phyloP scores from a whole-genome alignment of 768 basidiomycete genomes.

The Trametes sanguinea region DNA sequence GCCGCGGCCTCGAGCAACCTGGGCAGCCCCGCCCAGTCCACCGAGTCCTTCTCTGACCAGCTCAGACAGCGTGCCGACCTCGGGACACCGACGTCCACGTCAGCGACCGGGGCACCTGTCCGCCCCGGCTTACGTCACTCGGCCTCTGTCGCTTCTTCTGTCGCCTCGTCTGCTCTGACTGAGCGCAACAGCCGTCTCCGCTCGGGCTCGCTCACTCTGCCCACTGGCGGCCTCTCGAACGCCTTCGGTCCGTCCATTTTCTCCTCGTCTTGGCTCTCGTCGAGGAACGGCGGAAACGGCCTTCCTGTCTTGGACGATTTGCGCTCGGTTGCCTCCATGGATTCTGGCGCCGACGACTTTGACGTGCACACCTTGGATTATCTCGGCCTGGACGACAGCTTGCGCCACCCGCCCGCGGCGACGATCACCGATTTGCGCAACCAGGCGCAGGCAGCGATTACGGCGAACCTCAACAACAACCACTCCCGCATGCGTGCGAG shows the following conservation, averaged over 20 bases:
- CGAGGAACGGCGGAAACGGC: constrained; percentile 56
- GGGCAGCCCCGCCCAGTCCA: constrained; percentile 48
- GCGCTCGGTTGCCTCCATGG: constrained; percentile 76
- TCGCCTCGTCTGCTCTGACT: constrained; percentile 49
- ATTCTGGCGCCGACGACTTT: constrained; percentile 82
- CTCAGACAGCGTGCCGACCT: constrained; percentile 37
- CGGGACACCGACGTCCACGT: constrained; percentile 40
- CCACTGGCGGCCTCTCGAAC: constrained; percentile 69
- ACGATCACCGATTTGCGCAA: constrained; percentile 87
- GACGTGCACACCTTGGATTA: constrained; percentile 96
- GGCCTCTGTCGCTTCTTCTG: constrained; percentile 63
- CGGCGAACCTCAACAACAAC: constrained; percentile 71
- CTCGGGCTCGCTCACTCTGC: constrained; percentile 90
- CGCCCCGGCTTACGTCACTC: constrained; percentile 77
- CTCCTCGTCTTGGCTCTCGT: constrained; percentile 84
- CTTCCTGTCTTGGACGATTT: constrained; percentile 77
- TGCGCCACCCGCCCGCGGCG: constrained; percentile 77
- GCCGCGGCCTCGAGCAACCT: constrained; percentile 65
- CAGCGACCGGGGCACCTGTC: constrained; percentile 44
- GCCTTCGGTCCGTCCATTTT: constrained; percentile 90
- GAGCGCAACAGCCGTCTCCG: constrained; percentile 83
- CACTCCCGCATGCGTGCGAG: constrained; percentile 83
- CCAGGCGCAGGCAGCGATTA: constrained; percentile 89
- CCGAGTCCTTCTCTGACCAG: constrained; percentile 53
- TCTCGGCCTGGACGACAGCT: constrained; percentile 86